Percentiles rank a stretch among this genome's conserved stretches.
phyloP scores from a whole-genome alignment of 768 basidiomycete species.

The Lactifluus rugatus region DNA sequence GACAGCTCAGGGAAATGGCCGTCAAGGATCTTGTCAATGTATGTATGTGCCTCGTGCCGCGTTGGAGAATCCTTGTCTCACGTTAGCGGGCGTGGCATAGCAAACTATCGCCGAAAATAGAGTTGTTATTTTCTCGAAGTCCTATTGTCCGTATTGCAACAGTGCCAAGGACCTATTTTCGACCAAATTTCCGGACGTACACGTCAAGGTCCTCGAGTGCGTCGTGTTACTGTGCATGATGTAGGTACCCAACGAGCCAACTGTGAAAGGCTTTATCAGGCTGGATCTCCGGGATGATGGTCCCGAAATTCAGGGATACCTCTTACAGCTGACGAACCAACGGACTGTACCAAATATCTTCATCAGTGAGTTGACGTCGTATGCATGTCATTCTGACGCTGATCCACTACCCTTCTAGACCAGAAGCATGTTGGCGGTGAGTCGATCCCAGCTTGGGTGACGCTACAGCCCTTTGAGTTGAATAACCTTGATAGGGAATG shows the following conservation, averaged over 20 bases:
- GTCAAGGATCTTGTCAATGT: slow-evolving; percentile 35
- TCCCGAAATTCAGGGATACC: slow-evolving; percentile 53
- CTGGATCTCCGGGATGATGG: slow-evolving; percentile 54
- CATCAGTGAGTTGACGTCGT: slow-evolving; percentile 41
- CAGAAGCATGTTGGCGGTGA: slow-evolving; percentile 48
- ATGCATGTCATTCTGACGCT: not conserved
- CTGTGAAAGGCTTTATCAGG: slow-evolving; percentile 27
- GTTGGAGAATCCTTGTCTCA: not conserved
- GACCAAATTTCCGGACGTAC: slow-evolving; percentile 24
- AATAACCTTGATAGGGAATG: slow-evolving; percentile 8
- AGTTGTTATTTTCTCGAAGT: slow-evolving; percentile 35
- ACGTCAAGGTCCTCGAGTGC: slow-evolving; percentile 31
- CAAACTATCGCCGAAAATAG: slow-evolving; percentile 29
- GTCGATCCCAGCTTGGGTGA: slow-evolving; percentile 7
- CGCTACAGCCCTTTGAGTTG: no score
- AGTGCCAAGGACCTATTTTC: slow-evolving; percentile 32
- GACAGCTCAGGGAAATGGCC: slow-evolving; percentile 27
- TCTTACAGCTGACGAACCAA: slow-evolving; percentile 53
- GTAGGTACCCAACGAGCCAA: not conserved
- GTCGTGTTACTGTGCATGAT: slow-evolving; percentile 10
- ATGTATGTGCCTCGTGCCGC: not conserved
- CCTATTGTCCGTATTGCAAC: slow-evolving; percentile 33
- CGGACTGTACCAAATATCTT: slow-evolving; percentile 72
- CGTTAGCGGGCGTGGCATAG: slow-evolving; percentile 16
- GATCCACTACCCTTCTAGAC: slow-evolving; percentile 25